Evolutionary conservation across 106 monocot species (phyloP).

Genomic region (Dioscorea dumetorum): DNA sequence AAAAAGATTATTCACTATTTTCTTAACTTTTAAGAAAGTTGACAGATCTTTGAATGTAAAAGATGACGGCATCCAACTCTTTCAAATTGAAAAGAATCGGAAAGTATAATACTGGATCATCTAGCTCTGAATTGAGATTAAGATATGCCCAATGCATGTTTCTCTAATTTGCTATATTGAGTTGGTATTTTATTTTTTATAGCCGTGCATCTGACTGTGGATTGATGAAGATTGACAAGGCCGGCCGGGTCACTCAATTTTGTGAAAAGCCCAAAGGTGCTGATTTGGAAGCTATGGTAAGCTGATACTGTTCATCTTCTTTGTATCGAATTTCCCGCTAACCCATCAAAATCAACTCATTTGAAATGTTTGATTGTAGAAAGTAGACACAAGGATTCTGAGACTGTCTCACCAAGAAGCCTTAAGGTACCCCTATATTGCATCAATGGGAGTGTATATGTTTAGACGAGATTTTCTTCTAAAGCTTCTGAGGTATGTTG

Average conservation of each 20-base stretch:
- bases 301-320: neutral
- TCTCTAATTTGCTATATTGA: neutral
- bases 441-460: constrained; percentile 94
- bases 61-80: no score
- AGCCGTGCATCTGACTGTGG: constrained; percentile 94
- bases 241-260: constrained; percentile 66
- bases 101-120: no score
- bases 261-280: constrained; percentile 82
- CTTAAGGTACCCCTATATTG: constrained; percentile 58
- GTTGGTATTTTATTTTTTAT: constrained; percentile 1
- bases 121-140: no score
- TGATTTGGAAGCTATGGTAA: constrained; percentile 76
- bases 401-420: constrained; percentile 53
- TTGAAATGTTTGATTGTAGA: constrained; percentile 27
- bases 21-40: no score
- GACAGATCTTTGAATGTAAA: no score
- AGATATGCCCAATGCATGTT: no score
- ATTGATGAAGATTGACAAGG: constrained; percentile 74
- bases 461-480: constrained; percentile 69
- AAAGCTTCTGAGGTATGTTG: constrained; percentile 66
- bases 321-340: no score
- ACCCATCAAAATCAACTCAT: no score
- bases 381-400: constrained; percentile 47
- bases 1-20: no score
- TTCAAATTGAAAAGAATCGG: no score